Percentiles rank a stretch among this genome's conserved stretches.
These are phyloP conservation scores for Casuarina glauca DNA, from an alignment of 306 rosid genomes.

Conservation along the genomic window DNA sequence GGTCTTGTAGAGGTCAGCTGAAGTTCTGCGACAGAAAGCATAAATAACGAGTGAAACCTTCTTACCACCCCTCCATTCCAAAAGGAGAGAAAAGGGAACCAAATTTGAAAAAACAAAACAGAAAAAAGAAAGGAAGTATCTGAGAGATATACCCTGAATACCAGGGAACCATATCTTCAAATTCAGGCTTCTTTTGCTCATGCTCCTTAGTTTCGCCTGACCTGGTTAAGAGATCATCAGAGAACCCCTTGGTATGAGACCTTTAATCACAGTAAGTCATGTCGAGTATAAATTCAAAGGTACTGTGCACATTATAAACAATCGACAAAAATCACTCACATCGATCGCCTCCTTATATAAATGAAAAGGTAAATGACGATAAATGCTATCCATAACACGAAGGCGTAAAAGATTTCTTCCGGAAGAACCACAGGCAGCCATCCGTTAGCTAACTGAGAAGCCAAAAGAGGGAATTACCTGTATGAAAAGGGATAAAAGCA, in stretches of 20 bases:
- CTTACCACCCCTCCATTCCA: conserved; percentile 16
- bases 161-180: conserved; percentile 99
- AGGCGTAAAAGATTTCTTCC: conserved; percentile 77
- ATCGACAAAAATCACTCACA: conserved; percentile 49
- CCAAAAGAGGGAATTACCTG: conserved; percentile 9
- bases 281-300: background rate
- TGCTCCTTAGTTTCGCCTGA: conserved; percentile 70
- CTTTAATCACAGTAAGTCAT: background rate
- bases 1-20: conserved; percentile 97
- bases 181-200: conserved; percentile 82
- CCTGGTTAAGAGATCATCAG: conserved; percentile 42
- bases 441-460: conserved; percentile 76
- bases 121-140: background rate
- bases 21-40: conserved; percentile 74
- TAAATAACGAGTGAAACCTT: conserved; percentile 27
- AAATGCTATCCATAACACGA: conserved; percentile 90
- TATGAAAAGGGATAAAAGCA: conserved; percentile 9
- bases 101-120: background rate
- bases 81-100: background rate
- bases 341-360: conserved; percentile 87
- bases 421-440: conserved; percentile 75
- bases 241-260: background rate
- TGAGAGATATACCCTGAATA: conserved; percentile 75
- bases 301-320: conserved; percentile 15
- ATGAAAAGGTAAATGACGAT: conserved; percentile 91